Evolutionary conservation across 2,329 filamentous ascomycete species (phyloP).

Genomic region (Ophiosphaerella herpotricha): DNA sequence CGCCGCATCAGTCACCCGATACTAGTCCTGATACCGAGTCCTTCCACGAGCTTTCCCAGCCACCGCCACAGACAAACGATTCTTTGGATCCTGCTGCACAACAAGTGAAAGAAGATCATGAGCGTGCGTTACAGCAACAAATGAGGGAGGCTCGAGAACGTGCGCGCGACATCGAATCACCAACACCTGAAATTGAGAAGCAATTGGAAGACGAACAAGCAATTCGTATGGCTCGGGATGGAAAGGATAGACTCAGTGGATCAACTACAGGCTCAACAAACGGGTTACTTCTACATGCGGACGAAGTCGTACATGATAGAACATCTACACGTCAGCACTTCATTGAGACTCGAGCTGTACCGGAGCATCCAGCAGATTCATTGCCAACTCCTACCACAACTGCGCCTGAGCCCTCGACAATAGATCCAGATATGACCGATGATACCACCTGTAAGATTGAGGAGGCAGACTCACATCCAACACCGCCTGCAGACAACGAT

Average conservation of each 20-base stretch:
- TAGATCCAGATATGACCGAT: constrained; percentile 30
- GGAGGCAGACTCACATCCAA: constrained; percentile 30
- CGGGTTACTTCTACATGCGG: constrained; percentile 32
- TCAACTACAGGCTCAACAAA: constrained; percentile 11
- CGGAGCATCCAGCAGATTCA: constrained; percentile 35
- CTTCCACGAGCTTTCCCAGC: constrained; percentile 44
- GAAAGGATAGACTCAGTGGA: constrained; percentile 33
- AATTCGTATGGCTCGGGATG: constrained; percentile 42
- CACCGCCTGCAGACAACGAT: constrained; percentile 42
- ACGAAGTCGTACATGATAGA: constrained; percentile 19
- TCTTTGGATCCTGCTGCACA: constrained; percentile 44
- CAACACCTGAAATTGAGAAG: constrained; percentile 64
- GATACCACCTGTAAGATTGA: constrained; percentile 18
- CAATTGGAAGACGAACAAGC: constrained; percentile 60
- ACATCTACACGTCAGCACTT: constrained; percentile 7
- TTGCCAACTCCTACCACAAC: constrained; percentile 44
- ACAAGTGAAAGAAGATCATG: constrained; percentile 59
- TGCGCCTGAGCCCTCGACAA: constrained; percentile 34
- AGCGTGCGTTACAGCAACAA: constrained; percentile 56
- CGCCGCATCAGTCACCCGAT: constrained; percentile 70
- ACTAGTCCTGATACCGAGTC: constrained; percentile 72
- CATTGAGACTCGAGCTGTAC: constrained; percentile 13
- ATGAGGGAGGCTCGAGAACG: constrained; percentile 52
- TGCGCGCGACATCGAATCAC: constrained; percentile 50
- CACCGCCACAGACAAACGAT: constrained; percentile 34